A percentile compares a stretch with the other conserved stretches of the same genome.
Evolutionary conservation across 2,329 filamentous ascomycete genomes (phyloP).

Genomic region (Beauveria caledonica): DNA sequence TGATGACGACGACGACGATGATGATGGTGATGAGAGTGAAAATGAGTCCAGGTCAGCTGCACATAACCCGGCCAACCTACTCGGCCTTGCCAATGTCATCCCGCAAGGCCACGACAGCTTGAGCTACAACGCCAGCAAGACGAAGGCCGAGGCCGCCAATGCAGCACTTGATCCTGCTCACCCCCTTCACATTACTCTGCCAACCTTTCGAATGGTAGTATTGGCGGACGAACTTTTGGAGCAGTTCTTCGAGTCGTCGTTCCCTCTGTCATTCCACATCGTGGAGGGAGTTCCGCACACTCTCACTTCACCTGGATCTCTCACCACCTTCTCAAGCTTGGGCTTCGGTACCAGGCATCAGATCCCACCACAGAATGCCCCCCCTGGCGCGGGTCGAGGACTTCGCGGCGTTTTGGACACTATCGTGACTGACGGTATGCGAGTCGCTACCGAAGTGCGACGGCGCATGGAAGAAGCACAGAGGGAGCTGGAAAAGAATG

Average conservation of each 20-base stretch:
- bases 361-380: constrained; percentile 30
- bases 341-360: constrained; percentile 41
- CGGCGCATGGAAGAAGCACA: constrained; percentile 94
- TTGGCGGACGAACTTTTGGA: constrained; percentile 92
- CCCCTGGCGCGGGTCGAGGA: constrained; percentile 54
- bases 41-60: constrained; percentile 26
- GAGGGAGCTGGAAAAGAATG: constrained; percentile 73
- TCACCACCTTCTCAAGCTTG: constrained; percentile 78
- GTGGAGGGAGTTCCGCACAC: constrained; percentile 50
- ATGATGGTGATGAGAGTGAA: constrained; percentile 41
- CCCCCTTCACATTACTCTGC: constrained; percentile 88
- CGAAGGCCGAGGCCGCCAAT: constrained; percentile 72
- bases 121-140: constrained; percentile 30
- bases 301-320: constrained; percentile 36
- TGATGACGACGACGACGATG: constrained; percentile 43
- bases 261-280: constrained; percentile 86
- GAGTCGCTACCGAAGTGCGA: constrained; percentile 85
- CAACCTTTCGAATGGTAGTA: constrained; percentile 97
- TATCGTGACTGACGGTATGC: constrained; percentile 95
- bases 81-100: constrained; percentile 25
- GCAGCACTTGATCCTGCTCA: constrained; percentile 86
- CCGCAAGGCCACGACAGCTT: constrained; percentile 24
- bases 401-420: constrained; percentile 91
- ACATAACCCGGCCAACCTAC: background rate
- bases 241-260: constrained; percentile 94